Conservation (phyloP, 257 asterid species). For the Nicotiana knightiana region DNA sequence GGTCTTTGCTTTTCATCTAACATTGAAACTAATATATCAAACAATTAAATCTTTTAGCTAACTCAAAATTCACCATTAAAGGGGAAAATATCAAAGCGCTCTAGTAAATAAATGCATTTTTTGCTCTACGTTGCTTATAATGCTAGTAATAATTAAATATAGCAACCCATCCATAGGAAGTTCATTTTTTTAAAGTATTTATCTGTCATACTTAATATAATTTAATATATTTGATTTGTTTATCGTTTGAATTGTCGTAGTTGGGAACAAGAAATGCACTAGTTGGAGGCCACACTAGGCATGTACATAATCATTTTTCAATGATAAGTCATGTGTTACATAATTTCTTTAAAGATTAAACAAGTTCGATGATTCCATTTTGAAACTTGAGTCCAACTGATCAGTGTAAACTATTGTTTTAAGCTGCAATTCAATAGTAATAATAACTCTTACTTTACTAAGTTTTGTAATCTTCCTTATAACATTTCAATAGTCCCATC, state of each 20-base stretch:
- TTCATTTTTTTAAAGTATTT: background rate
- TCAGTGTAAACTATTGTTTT: too few species aligned
- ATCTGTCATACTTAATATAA: background rate
- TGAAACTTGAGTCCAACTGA: too few species aligned
- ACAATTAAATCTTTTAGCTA: background rate
- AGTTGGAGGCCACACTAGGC: too few species aligned
- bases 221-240: background rate
- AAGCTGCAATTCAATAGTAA: too few species aligned
- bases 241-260: background rate
- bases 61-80: background rate
- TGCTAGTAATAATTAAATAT: background rate
- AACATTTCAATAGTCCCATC: background rate
- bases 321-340: too few species aligned
- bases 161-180: background rate
- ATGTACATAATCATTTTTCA: too few species aligned
- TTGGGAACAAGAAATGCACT: too few species aligned
- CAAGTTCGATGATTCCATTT: too few species aligned
- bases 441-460: too few species aligned
- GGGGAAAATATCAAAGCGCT: background rate
- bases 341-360: too few species aligned
- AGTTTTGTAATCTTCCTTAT: background rate
- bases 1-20: background rate
- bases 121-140: background rate
- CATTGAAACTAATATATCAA: background rate
- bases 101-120: background rate